Evolutionary conservation across 2,329 filamentous ascomycete genomes (phyloP), one percentile per base, ranked within the genome.

Genomic region (Paecilomyces sp.): DNA sequence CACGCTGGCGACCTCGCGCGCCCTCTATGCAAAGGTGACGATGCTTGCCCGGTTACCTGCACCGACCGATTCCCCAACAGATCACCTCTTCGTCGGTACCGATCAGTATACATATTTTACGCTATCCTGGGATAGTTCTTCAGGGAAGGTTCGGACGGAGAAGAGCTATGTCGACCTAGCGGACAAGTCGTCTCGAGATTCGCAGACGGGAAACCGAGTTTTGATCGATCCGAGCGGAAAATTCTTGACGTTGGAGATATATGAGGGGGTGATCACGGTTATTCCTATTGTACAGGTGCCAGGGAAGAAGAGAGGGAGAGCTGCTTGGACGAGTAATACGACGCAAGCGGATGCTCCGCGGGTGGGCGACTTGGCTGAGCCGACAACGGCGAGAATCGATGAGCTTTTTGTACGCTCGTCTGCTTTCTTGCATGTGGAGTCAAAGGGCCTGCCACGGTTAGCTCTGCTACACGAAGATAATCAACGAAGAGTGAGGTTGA

Each of bases 31-130:
- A 71, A 90, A 89, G 65, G 87, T 97, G 66, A 88, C 89, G 7
- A 90, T 97, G 80, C 81, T 99, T 55, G 86, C 86, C 28, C 68
- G 72, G 22, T 69, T 76, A 3, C 71, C 72, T 1, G 66, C 69
- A 3, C 91, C 92, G 5, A 85, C 86, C 55, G 85, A 90, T 66
- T 87, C 88, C 30, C 76, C 82, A 4, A 91, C 87, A 55, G 92
- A 97, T 66, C 85, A 97, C 62, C 84, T 99, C 62, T 96, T 99
- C 71, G 84, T 99, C 60, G 93, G 92, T 56, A 99, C 94, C 54
- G 89, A 96, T 71, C 86, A 89, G 58, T 89, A 90, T 66, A 88
- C 92, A 68, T 97, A 96, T 77, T 96, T 97, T 74, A 96, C 91
- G 1, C 75, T 96, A 22, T 86, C 83, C 15, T 99, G 94, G 92